These are phyloP conservation scores for Kodamaea plutei DNA, from an alignment of 1,139 yeast species.

Conservation along the genomic window DNA sequence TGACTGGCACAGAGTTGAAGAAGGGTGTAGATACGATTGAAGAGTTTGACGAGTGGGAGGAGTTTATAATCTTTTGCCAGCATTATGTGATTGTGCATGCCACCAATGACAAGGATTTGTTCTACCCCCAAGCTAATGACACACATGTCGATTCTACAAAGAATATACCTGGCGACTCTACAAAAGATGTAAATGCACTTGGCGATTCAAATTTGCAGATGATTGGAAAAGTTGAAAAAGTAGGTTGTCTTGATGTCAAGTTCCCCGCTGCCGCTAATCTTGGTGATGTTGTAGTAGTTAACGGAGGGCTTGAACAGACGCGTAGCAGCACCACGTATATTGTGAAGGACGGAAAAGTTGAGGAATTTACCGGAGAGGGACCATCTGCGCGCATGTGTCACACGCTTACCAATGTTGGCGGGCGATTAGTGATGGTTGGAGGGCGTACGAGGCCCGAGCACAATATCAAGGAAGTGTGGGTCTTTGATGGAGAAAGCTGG, in stretches of 20 bases:
- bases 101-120: slow-evolving; percentile 30
- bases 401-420: slow-evolving; percentile 34
- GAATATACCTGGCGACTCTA: no score
- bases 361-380: slow-evolving; percentile 4
- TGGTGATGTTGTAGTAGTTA: slow-evolving; percentile 26
- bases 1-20: slow-evolving; percentile 39
- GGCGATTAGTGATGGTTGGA: slow-evolving; percentile 47
- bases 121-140: no score
- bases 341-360: slow-evolving; percentile 10
- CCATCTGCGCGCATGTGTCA: slow-evolving; percentile 62
- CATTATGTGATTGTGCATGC: slow-evolving; percentile 73
- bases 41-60: slow-evolving; percentile 82
- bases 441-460: slow-evolving; percentile 65
- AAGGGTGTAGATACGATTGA: slow-evolving; percentile 49
- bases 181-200: no score
- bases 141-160: no score
- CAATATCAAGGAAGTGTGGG: slow-evolving; percentile 32
- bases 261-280: slow-evolving; percentile 40
- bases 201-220: no score
- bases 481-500: slow-evolving; percentile 33
- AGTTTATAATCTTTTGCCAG: slow-evolving; percentile 70
- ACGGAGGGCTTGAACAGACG: slow-evolving; percentile 56
- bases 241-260: no score
- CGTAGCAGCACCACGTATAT: slow-evolving; percentile 24
- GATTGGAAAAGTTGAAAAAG: no score